Evolutionary conservation across 2,329 filamentous ascomycete species (phyloP).

Genomic region (Cladosporium sp.): DNA sequence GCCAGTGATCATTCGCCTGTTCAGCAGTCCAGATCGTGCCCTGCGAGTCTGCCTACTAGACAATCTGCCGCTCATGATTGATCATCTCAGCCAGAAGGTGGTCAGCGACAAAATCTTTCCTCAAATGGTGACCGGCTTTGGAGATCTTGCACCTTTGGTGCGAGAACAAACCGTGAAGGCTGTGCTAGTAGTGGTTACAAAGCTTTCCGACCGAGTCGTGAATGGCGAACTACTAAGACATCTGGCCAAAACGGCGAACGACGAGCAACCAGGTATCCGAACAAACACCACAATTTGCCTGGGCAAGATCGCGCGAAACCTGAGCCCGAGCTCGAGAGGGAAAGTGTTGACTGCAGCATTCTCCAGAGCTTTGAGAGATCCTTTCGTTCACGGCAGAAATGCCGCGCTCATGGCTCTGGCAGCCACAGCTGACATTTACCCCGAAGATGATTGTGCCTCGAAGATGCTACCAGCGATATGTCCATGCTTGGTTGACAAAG

Average conservation of each 20-base stretch:
- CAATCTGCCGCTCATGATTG: constrained; percentile 86
- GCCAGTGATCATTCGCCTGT: constrained; percentile 83
- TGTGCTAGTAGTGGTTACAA: constrained; percentile 80
- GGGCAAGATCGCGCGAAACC: constrained; percentile 89
- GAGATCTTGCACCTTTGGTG: constrained; percentile 85
- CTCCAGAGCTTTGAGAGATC: constrained; percentile 82
- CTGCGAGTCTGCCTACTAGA: constrained; percentile 89
- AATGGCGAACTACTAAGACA: constrained; percentile 91
- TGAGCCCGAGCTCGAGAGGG: constrained; percentile 71
- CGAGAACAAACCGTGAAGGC: constrained; percentile 96
- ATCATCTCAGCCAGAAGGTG: constrained; percentile 79
- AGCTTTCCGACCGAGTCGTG: constrained; percentile 87
- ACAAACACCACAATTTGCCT: constrained; percentile 98
- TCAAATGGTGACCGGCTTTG: constrained; percentile 93
- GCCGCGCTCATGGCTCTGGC: constrained; percentile 82
- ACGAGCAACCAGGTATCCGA: constrained; percentile 93
- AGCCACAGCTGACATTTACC: constrained; percentile 83
- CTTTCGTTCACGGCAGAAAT: constrained; percentile 91
- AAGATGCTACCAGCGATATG: constrained; percentile 83
- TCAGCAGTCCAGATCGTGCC: constrained; percentile 86
- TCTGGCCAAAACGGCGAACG: constrained; percentile 92
- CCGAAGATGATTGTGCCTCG: constrained; percentile 82
- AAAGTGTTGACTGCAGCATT: constrained; percentile 96
- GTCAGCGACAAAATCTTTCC: constrained; percentile 98
- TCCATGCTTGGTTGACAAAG: constrained; percentile 85